phyloP scores from a whole-genome alignment of 2,329 filamentous ascomycete genomes.

The Botrytis hyacinthi region DNA sequence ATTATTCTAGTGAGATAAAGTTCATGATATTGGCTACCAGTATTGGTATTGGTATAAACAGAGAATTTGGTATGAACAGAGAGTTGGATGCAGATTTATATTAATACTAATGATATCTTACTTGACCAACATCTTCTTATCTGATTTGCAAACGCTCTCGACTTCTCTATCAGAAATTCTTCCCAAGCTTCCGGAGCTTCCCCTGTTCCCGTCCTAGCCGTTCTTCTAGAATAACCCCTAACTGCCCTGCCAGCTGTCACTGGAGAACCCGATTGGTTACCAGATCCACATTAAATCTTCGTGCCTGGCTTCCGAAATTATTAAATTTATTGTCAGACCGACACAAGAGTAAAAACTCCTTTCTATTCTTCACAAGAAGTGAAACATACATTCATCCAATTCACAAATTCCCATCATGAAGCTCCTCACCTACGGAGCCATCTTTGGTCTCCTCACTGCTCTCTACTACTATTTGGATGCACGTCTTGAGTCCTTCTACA shows the following conservation, averaged over 20 bases:
- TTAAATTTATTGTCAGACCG: constrained; percentile 12
- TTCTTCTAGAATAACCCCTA: neutral
- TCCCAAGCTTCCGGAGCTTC: constrained; percentile 12
- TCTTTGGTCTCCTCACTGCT: constrained; percentile 54
- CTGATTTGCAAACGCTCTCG: neutral
- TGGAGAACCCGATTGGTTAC: neutral
- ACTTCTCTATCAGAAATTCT: neutral
- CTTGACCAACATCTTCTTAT: neutral
- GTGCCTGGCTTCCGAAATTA: constrained; percentile 4
- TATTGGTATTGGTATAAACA: neutral
- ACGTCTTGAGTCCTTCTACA: constrained; percentile 60
- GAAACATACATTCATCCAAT: neutral
- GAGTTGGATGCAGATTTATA: neutral
- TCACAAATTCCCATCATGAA: constrained; percentile 15
- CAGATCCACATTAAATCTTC: neutral
- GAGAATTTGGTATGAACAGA: neutral
- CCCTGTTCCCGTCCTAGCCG: constrained; percentile 1
- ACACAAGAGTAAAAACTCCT: neutral
- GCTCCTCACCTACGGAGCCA: constrained; percentile 47
- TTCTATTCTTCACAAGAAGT: constrained; percentile 1
- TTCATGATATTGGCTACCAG: neutral
- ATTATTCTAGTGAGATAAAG: neutral
- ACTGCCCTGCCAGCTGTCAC: neutral
- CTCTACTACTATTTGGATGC: constrained; percentile 56
- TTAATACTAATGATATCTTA: neutral